These are phyloP conservation scores for Pseudohyphozyma bogoriensis DNA, from an alignment of 768 basidiomycete species.

Conservation along the genomic window DNA sequence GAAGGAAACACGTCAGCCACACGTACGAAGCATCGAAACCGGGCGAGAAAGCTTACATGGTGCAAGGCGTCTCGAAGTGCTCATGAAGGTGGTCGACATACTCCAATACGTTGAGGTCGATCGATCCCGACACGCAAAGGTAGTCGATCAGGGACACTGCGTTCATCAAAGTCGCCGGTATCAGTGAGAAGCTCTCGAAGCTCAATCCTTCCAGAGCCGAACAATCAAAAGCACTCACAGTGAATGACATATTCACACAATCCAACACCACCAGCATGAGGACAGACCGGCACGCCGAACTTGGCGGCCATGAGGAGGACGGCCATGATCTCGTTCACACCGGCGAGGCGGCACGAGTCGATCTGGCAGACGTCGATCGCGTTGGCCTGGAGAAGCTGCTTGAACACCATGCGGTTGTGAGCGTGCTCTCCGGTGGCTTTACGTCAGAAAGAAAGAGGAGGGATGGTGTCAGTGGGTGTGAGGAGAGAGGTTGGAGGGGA, in stretches of 20 bases:
- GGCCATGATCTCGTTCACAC: slow-evolving; percentile 84
- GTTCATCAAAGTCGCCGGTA: slow-evolving; percentile 34
- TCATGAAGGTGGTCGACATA: slow-evolving; percentile 81
- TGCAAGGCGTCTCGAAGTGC: slow-evolving; percentile 78
- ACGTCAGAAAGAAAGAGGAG: not conserved
- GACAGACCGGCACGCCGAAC: slow-evolving; percentile 48
- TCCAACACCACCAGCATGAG: slow-evolving; percentile 90
- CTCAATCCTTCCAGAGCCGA: not conserved
- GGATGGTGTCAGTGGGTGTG: too few species aligned
- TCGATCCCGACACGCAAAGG: slow-evolving; percentile 76
- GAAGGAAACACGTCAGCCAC: too few species aligned
- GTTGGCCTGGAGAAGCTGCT: slow-evolving; percentile 73
- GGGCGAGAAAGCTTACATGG: too few species aligned
- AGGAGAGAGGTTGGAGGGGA: too few species aligned
- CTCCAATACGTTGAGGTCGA: slow-evolving; percentile 86
- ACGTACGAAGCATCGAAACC: too few species aligned
- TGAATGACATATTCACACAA: slow-evolving; percentile 87
- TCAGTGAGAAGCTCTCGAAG: not conserved
- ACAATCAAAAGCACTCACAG: slow-evolving; percentile 49
- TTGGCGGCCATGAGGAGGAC: slow-evolving; percentile 85
- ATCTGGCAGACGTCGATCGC: slow-evolving; percentile 95
- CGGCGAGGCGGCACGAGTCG: slow-evolving; percentile 85
- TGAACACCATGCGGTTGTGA: slow-evolving; percentile 91
- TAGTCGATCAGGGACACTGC: slow-evolving; percentile 72
- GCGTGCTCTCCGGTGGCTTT: slow-evolving; percentile 83